Evolutionary conservation across 306 rosid genomes (phyloP).

Genomic region (Benincasa hispida): DNA sequence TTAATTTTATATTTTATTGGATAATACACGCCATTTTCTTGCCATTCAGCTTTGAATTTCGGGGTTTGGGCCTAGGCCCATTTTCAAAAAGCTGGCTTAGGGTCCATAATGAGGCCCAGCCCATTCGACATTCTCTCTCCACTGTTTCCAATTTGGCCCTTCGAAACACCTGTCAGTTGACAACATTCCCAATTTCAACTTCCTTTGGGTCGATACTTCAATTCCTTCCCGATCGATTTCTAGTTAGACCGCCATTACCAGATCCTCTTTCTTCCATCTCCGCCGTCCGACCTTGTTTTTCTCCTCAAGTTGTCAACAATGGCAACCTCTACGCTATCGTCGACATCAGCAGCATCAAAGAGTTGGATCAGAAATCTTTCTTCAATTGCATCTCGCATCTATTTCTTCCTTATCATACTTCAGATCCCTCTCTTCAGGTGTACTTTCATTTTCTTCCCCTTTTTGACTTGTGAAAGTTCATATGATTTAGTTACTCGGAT

Average conservation of each 20-base stretch:
- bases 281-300: background rate
- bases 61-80: background rate
- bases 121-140: background rate
- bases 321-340: constrained; percentile 27
- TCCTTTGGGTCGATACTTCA: background rate
- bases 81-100: background rate
- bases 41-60: too few relatives aligned
- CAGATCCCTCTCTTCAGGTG: constrained; percentile 98
- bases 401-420: constrained; percentile 58
- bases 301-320: constrained; percentile 8
- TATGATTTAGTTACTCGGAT: background rate
- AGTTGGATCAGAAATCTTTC: constrained; percentile 46
- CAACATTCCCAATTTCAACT: background rate
- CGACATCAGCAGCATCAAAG: constrained; percentile 28
- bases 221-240: background rate
- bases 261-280: constrained; percentile 13
- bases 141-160: background rate
- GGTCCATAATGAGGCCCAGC: background rate
- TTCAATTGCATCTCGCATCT: constrained; percentile 43
- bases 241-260: constrained; percentile 5
- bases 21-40: too few relatives aligned
- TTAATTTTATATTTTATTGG: too few relatives aligned
- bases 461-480: background rate
- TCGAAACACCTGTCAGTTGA: background rate
- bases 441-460: background rate